These are phyloP conservation scores for Ichthyophthirius multifiliis DNA, from an alignment of 169 alveolate genomes.

Conservation along the genomic window DNA sequence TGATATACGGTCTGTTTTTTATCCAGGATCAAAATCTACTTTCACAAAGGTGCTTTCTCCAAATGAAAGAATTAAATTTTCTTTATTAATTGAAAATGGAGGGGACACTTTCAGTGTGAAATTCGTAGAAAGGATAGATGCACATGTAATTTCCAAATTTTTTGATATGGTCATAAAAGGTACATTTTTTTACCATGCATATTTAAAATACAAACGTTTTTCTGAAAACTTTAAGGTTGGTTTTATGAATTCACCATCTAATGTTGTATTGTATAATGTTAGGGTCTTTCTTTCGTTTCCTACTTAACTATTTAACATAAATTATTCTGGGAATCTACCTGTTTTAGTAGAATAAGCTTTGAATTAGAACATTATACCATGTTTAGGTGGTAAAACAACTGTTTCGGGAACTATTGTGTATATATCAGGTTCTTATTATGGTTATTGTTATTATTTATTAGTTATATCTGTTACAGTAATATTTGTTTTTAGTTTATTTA, in stretches of 20 bases:
- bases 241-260: conserved; percentile 84
- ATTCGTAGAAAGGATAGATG: conserved; percentile 81
- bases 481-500: too few relatives aligned
- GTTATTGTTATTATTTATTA: not conserved
- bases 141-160: conserved; percentile 76
- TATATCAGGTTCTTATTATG: conserved; percentile 38
- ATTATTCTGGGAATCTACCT: conserved; percentile 81
- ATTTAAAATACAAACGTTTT: conserved; percentile 76
- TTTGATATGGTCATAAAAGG: conserved; percentile 82
- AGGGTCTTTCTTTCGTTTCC: conserved; percentile 88
- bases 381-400: conserved; percentile 69
- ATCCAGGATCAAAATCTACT: conserved; percentile 87
- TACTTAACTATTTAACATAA: conserved; percentile 77
- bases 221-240: conserved; percentile 83
- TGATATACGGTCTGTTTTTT: conserved; percentile 55
- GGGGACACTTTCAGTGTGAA: conserved; percentile 78
- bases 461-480: too few relatives aligned
- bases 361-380: conserved; percentile 82
- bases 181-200: conserved; percentile 82
- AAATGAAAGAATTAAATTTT: conserved; percentile 73
- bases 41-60: conserved; percentile 68
- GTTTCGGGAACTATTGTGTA: conserved; percentile 72
- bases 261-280: conserved; percentile 69
- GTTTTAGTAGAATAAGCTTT: conserved; percentile 81
- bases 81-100: conserved; percentile 86